Conservation (phyloP, 2,329 filamentous ascomycete species). For the Ophiostoma perfectum region DNA sequence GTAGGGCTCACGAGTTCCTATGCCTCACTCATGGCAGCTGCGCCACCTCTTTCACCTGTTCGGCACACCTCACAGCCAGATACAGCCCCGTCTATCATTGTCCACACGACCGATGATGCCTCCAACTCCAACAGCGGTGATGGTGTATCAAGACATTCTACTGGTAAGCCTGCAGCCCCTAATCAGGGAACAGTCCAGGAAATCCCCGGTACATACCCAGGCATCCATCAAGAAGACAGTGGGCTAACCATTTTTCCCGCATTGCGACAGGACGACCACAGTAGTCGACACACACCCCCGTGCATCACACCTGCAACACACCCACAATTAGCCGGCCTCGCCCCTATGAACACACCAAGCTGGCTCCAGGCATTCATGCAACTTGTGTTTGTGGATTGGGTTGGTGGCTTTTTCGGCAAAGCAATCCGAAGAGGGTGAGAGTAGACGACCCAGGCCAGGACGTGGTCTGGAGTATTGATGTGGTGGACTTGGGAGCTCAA, state of each 20-base stretch:
- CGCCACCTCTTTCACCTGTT: background rate
- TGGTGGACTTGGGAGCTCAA: too few species aligned
- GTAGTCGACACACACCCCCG: too few species aligned
- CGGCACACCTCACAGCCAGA: background rate
- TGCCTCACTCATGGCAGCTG: background rate
- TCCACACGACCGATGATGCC: slow-evolving; percentile 2
- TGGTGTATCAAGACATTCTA: background rate
- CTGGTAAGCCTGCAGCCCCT: background rate
- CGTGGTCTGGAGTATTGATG: too few species aligned
- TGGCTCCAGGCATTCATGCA: background rate
- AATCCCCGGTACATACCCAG: background rate
- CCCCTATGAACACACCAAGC: too few species aligned
- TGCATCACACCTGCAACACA: too few species aligned
- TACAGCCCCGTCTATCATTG: background rate
- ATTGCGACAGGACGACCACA: background rate
- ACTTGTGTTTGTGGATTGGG: background rate
- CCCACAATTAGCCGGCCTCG: too few species aligned
- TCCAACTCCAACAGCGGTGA: background rate
- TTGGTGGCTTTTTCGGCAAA: background rate
- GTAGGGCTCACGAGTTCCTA: background rate
- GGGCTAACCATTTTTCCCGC: background rate
- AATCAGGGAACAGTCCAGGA: too few species aligned
- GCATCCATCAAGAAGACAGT: background rate
- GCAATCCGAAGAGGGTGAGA: background rate
- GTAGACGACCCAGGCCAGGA: background rate